Conservation (phyloP, 1,284 basidiomycete species). For the Neonothopanus nambi region DNA sequence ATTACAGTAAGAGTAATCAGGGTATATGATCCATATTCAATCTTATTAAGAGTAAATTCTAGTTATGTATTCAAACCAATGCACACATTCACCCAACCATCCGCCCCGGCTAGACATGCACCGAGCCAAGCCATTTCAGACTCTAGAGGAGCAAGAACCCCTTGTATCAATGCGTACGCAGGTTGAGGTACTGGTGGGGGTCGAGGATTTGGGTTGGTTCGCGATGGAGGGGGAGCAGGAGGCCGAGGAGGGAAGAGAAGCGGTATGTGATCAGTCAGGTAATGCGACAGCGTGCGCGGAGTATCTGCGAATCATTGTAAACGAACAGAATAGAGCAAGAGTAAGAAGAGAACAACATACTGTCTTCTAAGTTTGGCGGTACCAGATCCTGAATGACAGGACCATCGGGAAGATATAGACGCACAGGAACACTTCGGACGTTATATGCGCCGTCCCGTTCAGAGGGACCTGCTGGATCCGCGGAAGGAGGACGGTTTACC, state of each 20-base stretch:
- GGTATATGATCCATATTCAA: too few species aligned
- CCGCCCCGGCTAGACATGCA: constrained; percentile 86
- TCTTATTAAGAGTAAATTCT: not conserved
- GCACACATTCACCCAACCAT: constrained; percentile 93
- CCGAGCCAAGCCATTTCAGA: constrained; percentile 93
- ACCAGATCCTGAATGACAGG: constrained; percentile 90
- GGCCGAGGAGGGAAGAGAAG: constrained; percentile 61
- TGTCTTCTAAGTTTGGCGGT: constrained; percentile 73
- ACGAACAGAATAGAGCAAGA: not conserved
- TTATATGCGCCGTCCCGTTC: constrained; percentile 79
- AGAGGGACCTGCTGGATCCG: constrained; percentile 57
- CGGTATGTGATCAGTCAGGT: constrained; percentile 63
- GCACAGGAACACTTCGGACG: constrained; percentile 84
- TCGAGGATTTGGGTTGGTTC: constrained; percentile 35
- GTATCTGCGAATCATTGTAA: constrained; percentile 43
- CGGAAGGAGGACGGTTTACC: constrained; percentile 67
- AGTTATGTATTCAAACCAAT: constrained; percentile 50
- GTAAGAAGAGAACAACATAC: constrained; percentile 35
- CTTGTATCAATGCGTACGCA: constrained; percentile 81
- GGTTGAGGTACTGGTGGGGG: constrained; percentile 41
- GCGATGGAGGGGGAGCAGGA: constrained; percentile 38
- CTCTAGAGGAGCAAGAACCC: constrained; percentile 83
- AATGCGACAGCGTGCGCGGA: constrained; percentile 58
- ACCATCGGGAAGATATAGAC: constrained; percentile 90
- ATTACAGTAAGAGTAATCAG: too few species aligned